Percentiles rank a stretch among this genome's conserved stretches.
These are phyloP conservation scores for Penicillium sp. DNA, from an alignment of 2,329 filamentous ascomycete genomes.

Conservation along the genomic window DNA sequence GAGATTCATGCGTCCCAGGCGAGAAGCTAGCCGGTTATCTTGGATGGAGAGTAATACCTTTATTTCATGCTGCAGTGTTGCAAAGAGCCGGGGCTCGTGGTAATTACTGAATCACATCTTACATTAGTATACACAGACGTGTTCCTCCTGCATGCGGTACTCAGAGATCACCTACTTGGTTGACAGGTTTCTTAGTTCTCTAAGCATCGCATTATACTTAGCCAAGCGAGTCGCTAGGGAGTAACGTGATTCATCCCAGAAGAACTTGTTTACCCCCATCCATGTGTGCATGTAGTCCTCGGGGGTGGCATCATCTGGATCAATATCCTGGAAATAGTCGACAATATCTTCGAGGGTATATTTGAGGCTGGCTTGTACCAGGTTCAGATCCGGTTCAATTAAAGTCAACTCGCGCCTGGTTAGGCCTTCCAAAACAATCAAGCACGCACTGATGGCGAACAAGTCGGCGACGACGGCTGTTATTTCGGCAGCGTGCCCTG, in stretches of 20 bases:
- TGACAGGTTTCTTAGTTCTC: conserved; percentile 44
- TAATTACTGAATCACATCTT: conserved; percentile 23
- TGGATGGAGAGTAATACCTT: conserved; percentile 30
- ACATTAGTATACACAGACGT: conserved; percentile 10
- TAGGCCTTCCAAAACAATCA: conserved; percentile 48
- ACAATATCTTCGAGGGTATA: conserved; percentile 52
- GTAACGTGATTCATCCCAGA: conserved; percentile 47
- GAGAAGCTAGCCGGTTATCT: conserved; percentile 27
- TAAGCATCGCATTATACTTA: conserved; percentile 50
- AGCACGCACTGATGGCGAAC: conserved; percentile 51
- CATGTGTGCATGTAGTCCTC: conserved; percentile 49
- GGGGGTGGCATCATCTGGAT: conserved; percentile 25
- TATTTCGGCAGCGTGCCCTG: conserved; percentile 51
- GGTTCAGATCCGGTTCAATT: conserved; percentile 48
- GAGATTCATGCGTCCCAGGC: conserved; percentile 27
- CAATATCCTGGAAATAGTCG: conserved; percentile 44
- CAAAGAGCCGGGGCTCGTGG: conserved; percentile 27
- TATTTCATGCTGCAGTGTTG: conserved; percentile 26
- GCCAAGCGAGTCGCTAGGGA: conserved; percentile 48
- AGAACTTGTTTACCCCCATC: conserved; percentile 47
- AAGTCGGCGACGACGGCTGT: conserved; percentile 53
- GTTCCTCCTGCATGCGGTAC: not conserved
- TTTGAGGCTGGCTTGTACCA: conserved; percentile 49
- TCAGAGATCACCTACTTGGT: conserved; percentile 42
- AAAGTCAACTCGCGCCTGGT: conserved; percentile 38